Evolutionary conservation across 495 filamentous ascomycete species (phyloP).

Genomic region (Chaetomium fimeti): DNA sequence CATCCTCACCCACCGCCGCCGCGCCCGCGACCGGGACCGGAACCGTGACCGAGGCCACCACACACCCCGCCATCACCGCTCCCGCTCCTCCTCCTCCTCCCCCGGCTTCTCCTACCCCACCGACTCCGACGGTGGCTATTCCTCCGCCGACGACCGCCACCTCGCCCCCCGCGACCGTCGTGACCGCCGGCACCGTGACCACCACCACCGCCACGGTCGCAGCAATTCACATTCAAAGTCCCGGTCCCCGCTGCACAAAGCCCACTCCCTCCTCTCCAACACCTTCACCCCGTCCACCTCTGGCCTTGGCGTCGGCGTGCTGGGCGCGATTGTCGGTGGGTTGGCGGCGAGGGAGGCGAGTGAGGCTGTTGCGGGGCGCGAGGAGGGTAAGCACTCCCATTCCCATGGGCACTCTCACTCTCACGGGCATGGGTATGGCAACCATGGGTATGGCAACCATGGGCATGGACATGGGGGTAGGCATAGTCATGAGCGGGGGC

Average conservation of each 20-base stretch:
- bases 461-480: slow-evolving; percentile 13
- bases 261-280: slow-evolving; percentile 32
- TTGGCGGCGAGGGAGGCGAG: slow-evolving; percentile 42
- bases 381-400: too few species aligned
- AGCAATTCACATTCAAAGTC: neutral
- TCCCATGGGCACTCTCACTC: slow-evolving; percentile 2
- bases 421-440: slow-evolving; percentile 13
- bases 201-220: neutral
- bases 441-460: slow-evolving; percentile 6
- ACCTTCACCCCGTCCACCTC: slow-evolving; percentile 41
- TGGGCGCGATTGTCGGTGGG: slow-evolving; percentile 48
- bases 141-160: too few species aligned
- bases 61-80: too few species aligned
- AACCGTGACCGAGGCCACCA: neutral
- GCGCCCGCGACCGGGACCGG: neutral
- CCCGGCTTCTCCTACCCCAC: too few species aligned
- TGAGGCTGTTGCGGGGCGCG: neutral
- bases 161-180: too few species aligned
- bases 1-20: neutral
- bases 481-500: neutral
- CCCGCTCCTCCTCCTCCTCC: too few species aligned
- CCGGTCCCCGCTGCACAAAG: slow-evolving; percentile 29
- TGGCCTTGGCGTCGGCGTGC: slow-evolving; percentile 43
- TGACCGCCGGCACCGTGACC: neutral
- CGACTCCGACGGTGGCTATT: neutral